Evolutionary conservation across 2,329 filamentous ascomycete species (phyloP), one percentile per base, ranked within the genome.

Genomic region (Pseudogymnoascus sp.): DNA sequence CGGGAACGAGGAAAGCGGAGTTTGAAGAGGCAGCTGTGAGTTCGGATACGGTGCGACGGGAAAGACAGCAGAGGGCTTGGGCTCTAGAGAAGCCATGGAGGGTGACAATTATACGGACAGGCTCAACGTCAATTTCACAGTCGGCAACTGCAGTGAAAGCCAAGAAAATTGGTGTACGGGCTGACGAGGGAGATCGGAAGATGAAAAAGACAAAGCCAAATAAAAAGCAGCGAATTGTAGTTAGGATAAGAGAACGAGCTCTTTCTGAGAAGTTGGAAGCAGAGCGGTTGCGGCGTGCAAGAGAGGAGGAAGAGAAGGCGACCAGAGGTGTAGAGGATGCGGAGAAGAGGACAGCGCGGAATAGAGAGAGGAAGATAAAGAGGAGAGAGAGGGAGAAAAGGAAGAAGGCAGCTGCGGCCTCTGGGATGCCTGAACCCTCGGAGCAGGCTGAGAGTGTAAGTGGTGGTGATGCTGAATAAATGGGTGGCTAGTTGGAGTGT

Each of bases 301-400:
- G 70, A 4, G 73, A 70, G 26, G 75, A 72, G 65, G 77, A 75
- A 66, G 73, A 76, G 62, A 67, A 74, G 59, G 66, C 75, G 65
- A 75, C 76, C 16, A 86, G 83, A 72, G 83, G 84, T 69, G 79
- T 83, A 66, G 78, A 81, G 59, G 66, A 85, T 31, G 78, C 76
- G 67, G 82, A 85, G 62, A 86, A 86, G 77, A 85, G 84, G 75
- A 84, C 84, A 74, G 77, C 83, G 66, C 70, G 84, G 66, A 87
- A 87, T 67, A 74, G 82, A 63, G 72, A 80, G 67, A 77, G 79
- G 69, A 78, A 80, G 68, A 77, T 79, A 45, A 86, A 86, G 73
- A 82, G 80, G 65, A 83, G 78, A 70, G 80, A 31, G 21, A 62
- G 45, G 31, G 61, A 62, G 61, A 62, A 62, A 55, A 37, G 39